Conservation (phyloP, 2,329 filamentous ascomycete species). For the Clathrospora elynae region DNA sequence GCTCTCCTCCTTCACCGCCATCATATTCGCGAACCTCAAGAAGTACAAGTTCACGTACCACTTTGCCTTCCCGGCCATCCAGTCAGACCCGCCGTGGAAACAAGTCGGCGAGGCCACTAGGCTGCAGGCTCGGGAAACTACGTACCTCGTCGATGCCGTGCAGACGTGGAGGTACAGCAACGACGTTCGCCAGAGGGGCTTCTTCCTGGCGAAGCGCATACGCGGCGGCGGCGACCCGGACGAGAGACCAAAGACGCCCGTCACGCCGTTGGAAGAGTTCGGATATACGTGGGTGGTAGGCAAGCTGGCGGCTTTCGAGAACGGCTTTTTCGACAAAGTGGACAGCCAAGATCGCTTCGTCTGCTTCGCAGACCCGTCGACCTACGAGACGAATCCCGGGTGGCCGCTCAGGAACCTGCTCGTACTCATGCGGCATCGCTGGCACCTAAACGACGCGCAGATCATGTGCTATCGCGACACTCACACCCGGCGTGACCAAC, state of each 20-base stretch:
- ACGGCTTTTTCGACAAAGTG: constrained; percentile 80
- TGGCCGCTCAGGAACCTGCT: constrained; percentile 93
- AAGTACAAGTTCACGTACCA: constrained; percentile 98
- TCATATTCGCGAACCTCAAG: constrained; percentile 95
- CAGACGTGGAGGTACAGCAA: constrained; percentile 85
- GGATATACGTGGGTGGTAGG: constrained; percentile 78
- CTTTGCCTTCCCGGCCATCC: constrained; percentile 93
- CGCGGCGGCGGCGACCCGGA: constrained; percentile 43
- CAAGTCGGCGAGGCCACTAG: constrained; percentile 44
- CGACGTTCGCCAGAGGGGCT: constrained; percentile 85
- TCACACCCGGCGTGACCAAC: constrained; percentile 75
- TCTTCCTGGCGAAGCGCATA: constrained; percentile 89
- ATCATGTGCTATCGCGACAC: constrained; percentile 90
- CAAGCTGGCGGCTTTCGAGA: constrained; percentile 77
- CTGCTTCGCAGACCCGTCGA: constrained; percentile 90
- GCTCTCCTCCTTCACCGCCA: constrained; percentile 82
- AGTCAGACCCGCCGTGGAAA: constrained; percentile 85
- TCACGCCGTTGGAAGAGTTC: constrained; percentile 60
- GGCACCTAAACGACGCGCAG: constrained; percentile 75
- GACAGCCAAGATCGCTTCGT: constrained; percentile 77
- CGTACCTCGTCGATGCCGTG: constrained; percentile 77
- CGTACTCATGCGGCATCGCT: constrained; percentile 81
- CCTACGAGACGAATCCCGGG: constrained; percentile 82
- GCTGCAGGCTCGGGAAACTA: constrained; percentile 72
- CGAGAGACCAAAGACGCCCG: constrained; percentile 53